Base-by-base conservation (phyloP, 371 early-diverging fungal genomes). In the Conidiobolus incongruus region DNA sequence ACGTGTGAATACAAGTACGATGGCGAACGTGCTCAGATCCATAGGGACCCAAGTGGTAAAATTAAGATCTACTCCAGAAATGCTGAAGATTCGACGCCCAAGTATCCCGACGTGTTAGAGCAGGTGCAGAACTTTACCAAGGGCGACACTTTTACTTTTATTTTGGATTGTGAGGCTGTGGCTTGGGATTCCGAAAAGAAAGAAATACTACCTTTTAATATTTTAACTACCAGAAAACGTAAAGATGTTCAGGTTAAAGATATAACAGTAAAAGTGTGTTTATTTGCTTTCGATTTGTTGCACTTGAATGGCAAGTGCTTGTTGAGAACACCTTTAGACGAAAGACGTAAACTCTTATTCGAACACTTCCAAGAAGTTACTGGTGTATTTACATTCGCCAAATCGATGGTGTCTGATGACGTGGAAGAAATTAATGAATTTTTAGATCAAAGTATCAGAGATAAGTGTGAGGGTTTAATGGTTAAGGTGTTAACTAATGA, bases 1-100 rank as follows among this genome's bases (percentile, higher is more conserved):
- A 90, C 93, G 2, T 97, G 95, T 50, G 99, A 99, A 61, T 98
- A 80, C 65, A 99, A 99, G 61, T 99, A 99, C 55, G 99, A 99
- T 53, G 99, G 99, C 17, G 99, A 99, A 66, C 74, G 99, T 40
- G 94, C 94, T 16, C 99, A 99, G 72, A 82, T 93, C 40, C 95
- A 95, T 58, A 56, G 56, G 21, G 53, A 81, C n/a, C 73, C 66
- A 7, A 70, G 80, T 50, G 89, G 81, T n/a, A 60, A 52, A 2
- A 63, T 63, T n/a, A 61, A 57, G 44, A 71, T 99, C n/a, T 99
- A 81, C 62, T 86, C 87, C 56, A 69, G 99, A 35, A 99, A 99
- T 54, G 81, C 86, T 19, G 99, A 99, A 64, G 82, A 97, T 52
- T 77, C 89, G 66, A 83, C 90, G 5, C 65, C 53, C 20, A 92